phyloP scores from a whole-genome alignment of 192 early-diverging fungal genomes.

The Umbelopsis sp. region DNA sequence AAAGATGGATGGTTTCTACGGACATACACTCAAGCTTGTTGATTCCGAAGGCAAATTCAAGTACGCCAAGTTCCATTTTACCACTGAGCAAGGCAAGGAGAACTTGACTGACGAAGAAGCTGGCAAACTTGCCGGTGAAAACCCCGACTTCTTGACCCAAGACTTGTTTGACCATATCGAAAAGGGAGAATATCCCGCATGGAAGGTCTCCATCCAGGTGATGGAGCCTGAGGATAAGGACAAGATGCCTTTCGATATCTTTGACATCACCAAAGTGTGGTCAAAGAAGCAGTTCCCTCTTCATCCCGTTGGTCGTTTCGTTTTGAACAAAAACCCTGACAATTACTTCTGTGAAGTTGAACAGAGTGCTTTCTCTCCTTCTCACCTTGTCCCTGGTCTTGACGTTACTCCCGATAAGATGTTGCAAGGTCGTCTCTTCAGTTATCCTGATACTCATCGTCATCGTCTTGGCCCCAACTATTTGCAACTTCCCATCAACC shows the following conservation, averaged over 20 bases:
- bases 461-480: conserved; percentile 84
- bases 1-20: conserved; percentile 83
- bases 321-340: conserved; percentile 79
- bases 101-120: conserved; percentile 69
- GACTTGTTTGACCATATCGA: conserved; percentile 79
- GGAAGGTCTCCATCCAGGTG: conserved; percentile 75
- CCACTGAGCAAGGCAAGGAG: conserved; percentile 79
- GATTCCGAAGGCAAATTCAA: conserved; percentile 64
- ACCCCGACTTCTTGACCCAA: conserved; percentile 77
- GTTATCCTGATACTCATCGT: conserved; percentile 85
- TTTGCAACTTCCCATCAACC: conserved; percentile 82
- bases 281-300: conserved; percentile 79
- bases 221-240: conserved; percentile 73
- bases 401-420: conserved; percentile 79
- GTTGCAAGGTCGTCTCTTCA: conserved; percentile 85
- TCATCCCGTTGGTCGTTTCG: conserved; percentile 75
- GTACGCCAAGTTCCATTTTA: conserved; percentile 90
- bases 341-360: conserved; percentile 90
- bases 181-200: conserved; percentile 68
- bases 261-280: conserved; percentile 87
- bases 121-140: conserved; percentile 51
- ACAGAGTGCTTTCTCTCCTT: conserved; percentile 80
- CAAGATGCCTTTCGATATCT: conserved; percentile 73
- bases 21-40: conserved; percentile 78
- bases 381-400: conserved; percentile 81